Evolutionary conservation across 202 grass and related monocot species (phyloP).

Genomic region (Zizania palustris): DNA sequence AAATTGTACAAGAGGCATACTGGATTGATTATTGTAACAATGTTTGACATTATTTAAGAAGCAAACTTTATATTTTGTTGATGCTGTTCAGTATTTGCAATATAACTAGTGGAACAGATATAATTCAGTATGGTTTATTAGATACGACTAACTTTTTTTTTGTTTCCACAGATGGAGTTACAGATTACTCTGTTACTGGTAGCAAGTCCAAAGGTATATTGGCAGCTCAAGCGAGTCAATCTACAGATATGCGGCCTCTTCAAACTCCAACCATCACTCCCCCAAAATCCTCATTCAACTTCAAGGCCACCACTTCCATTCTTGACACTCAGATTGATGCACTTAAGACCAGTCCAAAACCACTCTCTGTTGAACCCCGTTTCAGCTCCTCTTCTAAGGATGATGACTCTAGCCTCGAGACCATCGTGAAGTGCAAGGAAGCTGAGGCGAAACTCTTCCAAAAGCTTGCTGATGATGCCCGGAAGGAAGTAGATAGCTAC

Average conservation of each 20-base stretch:
- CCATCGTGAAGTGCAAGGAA: conserved; percentile 97
- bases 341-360: conserved; percentile 68
- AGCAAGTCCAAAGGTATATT: conserved; percentile 81
- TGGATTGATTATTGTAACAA: not conserved
- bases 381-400: conserved; percentile 68
- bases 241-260: conserved; percentile 60
- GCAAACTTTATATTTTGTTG: conserved; percentile 6
- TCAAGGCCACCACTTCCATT: conserved; percentile 67
- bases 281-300: conserved; percentile 66
- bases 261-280: conserved; percentile 55
- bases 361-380: conserved; percentile 60
- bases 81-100: not conserved
- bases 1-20: not conserved
- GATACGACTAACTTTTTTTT: conserved; percentile 21
- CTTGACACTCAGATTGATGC: conserved; percentile 42
- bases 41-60: conserved; percentile 15
- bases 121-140: not conserved
- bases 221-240: conserved; percentile 62
- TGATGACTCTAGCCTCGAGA: conserved; percentile 84
- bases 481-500: conserved; percentile 80
- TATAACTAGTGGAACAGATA: not conserved
- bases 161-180: conserved; percentile 82
- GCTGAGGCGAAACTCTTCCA: conserved; percentile 96
- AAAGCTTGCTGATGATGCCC: conserved; percentile 82
- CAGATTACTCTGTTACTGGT: conserved; percentile 95